phyloP scores from a whole-genome alignment of 2,329 filamentous ascomycete species.

The Calycina marina region DNA sequence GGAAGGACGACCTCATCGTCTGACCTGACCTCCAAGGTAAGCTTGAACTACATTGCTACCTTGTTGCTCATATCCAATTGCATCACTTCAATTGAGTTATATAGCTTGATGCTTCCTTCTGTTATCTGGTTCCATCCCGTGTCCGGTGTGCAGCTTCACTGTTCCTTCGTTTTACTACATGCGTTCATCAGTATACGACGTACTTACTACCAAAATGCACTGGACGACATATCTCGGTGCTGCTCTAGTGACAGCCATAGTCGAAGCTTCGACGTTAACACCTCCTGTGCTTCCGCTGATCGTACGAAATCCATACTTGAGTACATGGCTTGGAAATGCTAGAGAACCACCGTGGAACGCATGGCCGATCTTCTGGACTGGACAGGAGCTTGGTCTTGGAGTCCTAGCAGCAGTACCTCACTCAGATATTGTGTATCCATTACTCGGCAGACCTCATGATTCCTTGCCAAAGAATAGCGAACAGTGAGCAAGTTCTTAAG shows the following conservation, averaged over 20 bases:
- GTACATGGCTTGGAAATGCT: constrained; percentile 48
- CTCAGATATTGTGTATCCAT: constrained; percentile 44
- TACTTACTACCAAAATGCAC: constrained; percentile 21
- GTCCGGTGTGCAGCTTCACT: no score
- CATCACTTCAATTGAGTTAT: no score
- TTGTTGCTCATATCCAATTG: no score
- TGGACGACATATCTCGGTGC: constrained; percentile 20
- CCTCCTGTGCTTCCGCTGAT: constrained; percentile 42
- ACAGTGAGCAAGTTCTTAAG: constrained; percentile 12
- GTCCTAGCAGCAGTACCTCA: constrained; percentile 47
- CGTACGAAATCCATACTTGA: constrained; percentile 45
- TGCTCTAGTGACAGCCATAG: constrained; percentile 14
- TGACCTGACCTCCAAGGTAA: no score
- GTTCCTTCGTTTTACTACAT: no score
- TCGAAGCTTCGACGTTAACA: constrained; percentile 35
- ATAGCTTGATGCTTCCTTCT: no score
- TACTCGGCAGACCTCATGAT: constrained; percentile 52
- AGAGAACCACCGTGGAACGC: constrained; percentile 62
- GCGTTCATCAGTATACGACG: no score
- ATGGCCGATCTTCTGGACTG: constrained; percentile 81
- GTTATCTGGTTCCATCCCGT: no score
- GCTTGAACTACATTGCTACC: no score
- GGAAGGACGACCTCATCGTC: no score
- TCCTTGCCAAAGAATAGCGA: constrained; percentile 31
- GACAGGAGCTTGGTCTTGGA: constrained; percentile 50